phyloP scores from a whole-genome alignment of 1,284 basidiomycete genomes.

The Filobasidium uniguttulatum region DNA sequence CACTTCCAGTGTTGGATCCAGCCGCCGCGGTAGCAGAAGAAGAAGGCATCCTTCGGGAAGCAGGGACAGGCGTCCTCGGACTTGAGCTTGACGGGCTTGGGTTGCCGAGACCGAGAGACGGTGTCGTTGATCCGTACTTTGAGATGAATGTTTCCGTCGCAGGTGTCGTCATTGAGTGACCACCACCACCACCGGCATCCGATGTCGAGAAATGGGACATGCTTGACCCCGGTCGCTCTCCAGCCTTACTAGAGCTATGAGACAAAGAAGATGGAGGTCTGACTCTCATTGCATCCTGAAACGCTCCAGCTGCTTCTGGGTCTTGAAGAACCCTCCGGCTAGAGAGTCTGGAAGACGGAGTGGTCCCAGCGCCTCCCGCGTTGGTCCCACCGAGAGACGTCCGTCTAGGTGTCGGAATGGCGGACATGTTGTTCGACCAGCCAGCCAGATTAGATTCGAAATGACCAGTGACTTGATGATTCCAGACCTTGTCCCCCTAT shows the following conservation, averaged over 20 bases:
- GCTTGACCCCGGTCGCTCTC: background rate
- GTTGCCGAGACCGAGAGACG: background rate
- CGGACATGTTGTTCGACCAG: too few species aligned
- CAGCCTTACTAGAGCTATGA: background rate
- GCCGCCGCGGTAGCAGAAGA: background rate
- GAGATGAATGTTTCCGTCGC: background rate
- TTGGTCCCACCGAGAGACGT: background rate
- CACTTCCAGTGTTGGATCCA: too few species aligned
- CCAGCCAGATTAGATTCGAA: too few species aligned
- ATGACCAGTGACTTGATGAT: too few species aligned
- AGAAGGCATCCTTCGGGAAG: background rate
- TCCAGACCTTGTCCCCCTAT: too few species aligned
- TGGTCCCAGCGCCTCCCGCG: background rate
- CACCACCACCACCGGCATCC: background rate
- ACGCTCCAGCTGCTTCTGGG: constrained; percentile 3
- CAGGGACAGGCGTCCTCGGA: constrained; percentile 6
- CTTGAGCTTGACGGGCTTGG: constrained; percentile 1
- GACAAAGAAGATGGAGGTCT: constrained; percentile 8
- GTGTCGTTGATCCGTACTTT: background rate
- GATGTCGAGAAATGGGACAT: background rate
- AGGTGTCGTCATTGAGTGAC: background rate
- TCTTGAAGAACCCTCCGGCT: background rate
- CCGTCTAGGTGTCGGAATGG: background rate
- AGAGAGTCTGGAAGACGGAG: background rate
- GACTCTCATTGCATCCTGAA: constrained; percentile 9